A percentile compares a stretch with the other conserved stretches of the same genome.
Conservation (phyloP, 345 rosid species). For the Isatis tinctoria region DNA sequence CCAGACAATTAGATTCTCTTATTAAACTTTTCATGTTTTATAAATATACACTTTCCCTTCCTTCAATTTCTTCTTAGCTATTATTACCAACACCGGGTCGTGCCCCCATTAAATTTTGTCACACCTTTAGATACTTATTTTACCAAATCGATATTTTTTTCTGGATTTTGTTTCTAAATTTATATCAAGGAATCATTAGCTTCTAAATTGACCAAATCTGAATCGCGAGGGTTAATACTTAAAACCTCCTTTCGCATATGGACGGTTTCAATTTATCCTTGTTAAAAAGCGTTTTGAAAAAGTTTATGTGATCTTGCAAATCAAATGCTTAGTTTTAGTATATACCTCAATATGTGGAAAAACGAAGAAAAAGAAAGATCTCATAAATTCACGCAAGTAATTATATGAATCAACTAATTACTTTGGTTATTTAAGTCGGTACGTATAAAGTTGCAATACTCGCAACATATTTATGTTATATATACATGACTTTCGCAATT, state of each 20-base stretch:
- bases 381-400: not conserved
- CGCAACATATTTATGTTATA: not conserved
- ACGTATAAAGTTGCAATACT: not conserved
- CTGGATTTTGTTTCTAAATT: not conserved
- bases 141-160: not conserved
- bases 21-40: not conserved
- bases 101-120: constrained; percentile 10
- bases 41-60: not conserved
- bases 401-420: not conserved
- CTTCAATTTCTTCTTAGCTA: not conserved
- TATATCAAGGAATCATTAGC: not conserved
- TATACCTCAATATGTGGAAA: not conserved
- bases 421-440: not conserved
- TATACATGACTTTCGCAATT: not conserved
- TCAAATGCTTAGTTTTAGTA: not conserved
- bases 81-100: not conserved
- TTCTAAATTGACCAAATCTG: not conserved
- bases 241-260: not conserved
- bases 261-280: not conserved
- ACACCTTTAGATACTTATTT: not conserved
- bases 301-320: not conserved
- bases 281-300: not conserved
- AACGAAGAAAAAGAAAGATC: not conserved
- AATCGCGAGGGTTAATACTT: not conserved
- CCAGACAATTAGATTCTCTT: constrained; percentile 14